Percentiles rank a stretch among this genome's conserved stretches.
Conservation (phyloP, 2,329 filamentous ascomycete genomes). For the Myriosclerotinia curreyana region DNA sequence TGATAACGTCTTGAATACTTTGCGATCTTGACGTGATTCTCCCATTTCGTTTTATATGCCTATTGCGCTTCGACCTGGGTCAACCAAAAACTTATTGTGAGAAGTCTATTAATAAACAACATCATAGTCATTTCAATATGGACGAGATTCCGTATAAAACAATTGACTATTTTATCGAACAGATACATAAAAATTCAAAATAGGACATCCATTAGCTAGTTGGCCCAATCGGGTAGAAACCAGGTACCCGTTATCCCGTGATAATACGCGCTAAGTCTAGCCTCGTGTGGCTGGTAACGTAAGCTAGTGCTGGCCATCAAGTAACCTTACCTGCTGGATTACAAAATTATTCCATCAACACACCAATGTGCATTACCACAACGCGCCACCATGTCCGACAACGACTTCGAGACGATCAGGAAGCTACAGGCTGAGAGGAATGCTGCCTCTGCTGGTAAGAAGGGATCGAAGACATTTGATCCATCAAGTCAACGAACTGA, state of each 20-base stretch:
- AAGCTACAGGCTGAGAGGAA: conserved; percentile 93
- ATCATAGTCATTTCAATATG: background rate
- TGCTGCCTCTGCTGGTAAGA: conserved; percentile 71
- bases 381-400: conserved; percentile 57
- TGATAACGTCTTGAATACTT: background rate
- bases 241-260: background rate
- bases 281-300: conserved; percentile 12
- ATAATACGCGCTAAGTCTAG: background rate
- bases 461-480: conserved; percentile 78
- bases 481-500: conserved; percentile 76
- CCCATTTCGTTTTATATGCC: conserved; percentile 4
- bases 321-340: conserved; percentile 14
- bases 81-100: background rate
- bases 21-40: conserved; percentile 3
- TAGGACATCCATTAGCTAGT: background rate
- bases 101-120: background rate
- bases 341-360: conserved; percentile 17
- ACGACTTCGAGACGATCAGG: conserved; percentile 84
- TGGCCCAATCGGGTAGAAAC: background rate
- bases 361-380: conserved; percentile 19
- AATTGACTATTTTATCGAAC: background rate
- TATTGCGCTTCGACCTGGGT: background rate
- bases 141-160: background rate
- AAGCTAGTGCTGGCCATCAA: conserved; percentile 21
- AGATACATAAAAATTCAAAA: background rate